A percentile compares a stretch with the other conserved stretches of the same genome.
phyloP scores from a whole-genome alignment of 1,139 yeast genomes.

The Magnusiomyces ingens region DNA sequence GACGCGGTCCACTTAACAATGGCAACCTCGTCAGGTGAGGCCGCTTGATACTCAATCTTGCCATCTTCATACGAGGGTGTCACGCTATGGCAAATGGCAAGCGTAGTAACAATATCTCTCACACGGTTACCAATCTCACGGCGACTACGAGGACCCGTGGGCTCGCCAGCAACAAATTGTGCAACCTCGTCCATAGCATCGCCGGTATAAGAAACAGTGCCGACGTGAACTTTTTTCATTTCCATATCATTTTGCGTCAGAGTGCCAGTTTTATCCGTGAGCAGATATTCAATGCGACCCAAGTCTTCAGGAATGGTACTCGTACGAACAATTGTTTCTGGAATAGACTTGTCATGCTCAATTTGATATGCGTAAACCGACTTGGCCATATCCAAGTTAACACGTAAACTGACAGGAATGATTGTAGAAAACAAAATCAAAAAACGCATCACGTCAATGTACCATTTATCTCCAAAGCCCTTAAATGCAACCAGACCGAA shows the following conservation, averaged over 20 bases:
- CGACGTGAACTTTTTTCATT: constrained; percentile 84
- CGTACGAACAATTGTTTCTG: constrained; percentile 87
- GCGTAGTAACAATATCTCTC: constrained; percentile 68
- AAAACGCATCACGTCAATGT: constrained; percentile 81
- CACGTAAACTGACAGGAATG: constrained; percentile 92
- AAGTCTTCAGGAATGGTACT: constrained; percentile 97
- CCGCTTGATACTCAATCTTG: constrained; percentile 80
- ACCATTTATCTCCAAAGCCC: constrained; percentile 77
- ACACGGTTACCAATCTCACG: constrained; percentile 70
- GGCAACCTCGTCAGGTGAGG: constrained; percentile 98
- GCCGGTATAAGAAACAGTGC: constrained; percentile 84
- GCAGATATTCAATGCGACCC: constrained; percentile 87
- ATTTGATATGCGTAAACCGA: constrained; percentile 94
- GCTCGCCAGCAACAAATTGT: constrained; percentile 47
- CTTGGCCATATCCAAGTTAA: constrained; percentile 90
- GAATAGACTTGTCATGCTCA: constrained; percentile 74
- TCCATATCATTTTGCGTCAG: constrained; percentile 98
- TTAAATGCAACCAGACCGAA: constrained; percentile 69
- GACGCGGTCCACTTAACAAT: constrained; percentile 85
- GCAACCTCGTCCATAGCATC: constrained; percentile 88
- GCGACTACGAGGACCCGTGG: constrained; percentile 36
- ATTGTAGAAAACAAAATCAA: constrained; percentile 88
- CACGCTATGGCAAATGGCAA: constrained; percentile 93
- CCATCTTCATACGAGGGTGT: constrained; percentile 74
- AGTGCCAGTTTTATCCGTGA: constrained; percentile 96